Base-by-base conservation (phyloP, 2,329 filamentous ascomycete species). In the Pseudocercospora macadamiae region DNA sequence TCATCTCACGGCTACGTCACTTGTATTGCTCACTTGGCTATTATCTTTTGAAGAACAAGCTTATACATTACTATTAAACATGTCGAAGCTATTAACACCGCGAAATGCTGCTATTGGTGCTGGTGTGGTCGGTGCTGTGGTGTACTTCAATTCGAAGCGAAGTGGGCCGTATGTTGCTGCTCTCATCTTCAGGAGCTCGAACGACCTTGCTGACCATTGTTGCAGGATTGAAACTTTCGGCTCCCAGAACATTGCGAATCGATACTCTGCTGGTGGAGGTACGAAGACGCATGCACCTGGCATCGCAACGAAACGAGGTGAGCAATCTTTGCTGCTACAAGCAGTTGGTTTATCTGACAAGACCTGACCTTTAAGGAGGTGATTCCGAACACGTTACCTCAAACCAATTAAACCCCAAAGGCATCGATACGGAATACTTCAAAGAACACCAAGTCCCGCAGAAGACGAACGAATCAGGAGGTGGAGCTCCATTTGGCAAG, bases 201-300 rank as follows among this genome's bases (percentile, higher is more conserved):
- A 23, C 14, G n/a, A 19, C 36, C 23, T 16, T 36, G 66, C 65
- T 28, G 67, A 71, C 52, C 53, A 5, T 69, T 74, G 64, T 23
- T 65, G 70, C 52, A 60, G 67, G 6, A 70, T 75, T 60, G 65
- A 74, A 51, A 75, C 73, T 2, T 71, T 67, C 30, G 73, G 66
- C 48, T 65, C 69, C 14, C 67, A 73, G 59, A 71, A 71, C 61
- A 69, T 76, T 19, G 71, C 65, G 44, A 65, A 73, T 55, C 60
- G 71, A 37, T 73, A 68, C 53, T 71, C 73, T 6, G 59, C 68
- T 32, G 73, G 68, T 7, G 74, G 74, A 23, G 74, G 69, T 6
- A 65, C 66, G 26, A 66, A 68, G 42, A 74, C 68, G 28, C 73
- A 75, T 61, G 62, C 65, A 23, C 71, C 74, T 1, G 74, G 62